phyloP scores from a whole-genome alignment of 192 early-diverging fungal species.

The Jimgerdemannia lactiflua region DNA sequence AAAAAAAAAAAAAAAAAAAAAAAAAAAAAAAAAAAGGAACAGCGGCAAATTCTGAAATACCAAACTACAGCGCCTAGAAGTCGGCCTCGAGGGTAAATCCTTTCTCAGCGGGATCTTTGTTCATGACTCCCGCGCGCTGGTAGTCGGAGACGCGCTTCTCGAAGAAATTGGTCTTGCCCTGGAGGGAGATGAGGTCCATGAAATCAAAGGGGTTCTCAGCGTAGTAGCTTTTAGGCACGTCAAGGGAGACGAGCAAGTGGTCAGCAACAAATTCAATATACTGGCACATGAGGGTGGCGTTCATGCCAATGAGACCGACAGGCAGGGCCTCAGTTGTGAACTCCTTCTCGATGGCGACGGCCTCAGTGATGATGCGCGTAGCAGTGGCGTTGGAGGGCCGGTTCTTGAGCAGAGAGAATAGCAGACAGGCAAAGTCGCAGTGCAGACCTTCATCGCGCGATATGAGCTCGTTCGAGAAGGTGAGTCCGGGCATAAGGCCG shows the following conservation, averaged over 20 bases:
- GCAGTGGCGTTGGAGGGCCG: constrained; percentile 69
- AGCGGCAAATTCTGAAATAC: too few species aligned
- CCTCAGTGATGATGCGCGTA: constrained; percentile 75
- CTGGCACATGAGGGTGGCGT: constrained; percentile 77
- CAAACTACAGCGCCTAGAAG: constrained; percentile 47
- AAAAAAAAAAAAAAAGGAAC: too few species aligned
- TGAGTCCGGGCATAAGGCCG: constrained; percentile 78
- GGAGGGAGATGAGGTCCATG: constrained; percentile 92
- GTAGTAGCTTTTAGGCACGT: constrained; percentile 82
- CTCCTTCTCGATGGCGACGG: constrained; percentile 93
- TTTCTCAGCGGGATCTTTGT: constrained; percentile 59
- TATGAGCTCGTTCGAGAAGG: too few species aligned
- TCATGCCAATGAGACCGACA: constrained; percentile 41
- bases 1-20: too few species aligned
- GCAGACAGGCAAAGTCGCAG: constrained; percentile 95
- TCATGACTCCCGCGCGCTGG: too few species aligned
- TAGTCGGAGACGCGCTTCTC: too few species aligned
- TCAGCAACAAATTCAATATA: constrained; percentile 96
- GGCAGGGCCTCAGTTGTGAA: constrained; percentile 93
- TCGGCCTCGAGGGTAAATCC: constrained; percentile 80
- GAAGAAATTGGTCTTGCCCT: too few species aligned
- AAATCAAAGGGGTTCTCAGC: constrained; percentile 96
- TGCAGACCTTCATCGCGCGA: constrained; percentile 91
- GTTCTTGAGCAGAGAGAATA: constrained; percentile 79
- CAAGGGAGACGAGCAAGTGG: constrained; percentile 58